Conservation (phyloP, 2,329 filamentous ascomycete species). For the Hymenoscyphus scutula region DNA sequence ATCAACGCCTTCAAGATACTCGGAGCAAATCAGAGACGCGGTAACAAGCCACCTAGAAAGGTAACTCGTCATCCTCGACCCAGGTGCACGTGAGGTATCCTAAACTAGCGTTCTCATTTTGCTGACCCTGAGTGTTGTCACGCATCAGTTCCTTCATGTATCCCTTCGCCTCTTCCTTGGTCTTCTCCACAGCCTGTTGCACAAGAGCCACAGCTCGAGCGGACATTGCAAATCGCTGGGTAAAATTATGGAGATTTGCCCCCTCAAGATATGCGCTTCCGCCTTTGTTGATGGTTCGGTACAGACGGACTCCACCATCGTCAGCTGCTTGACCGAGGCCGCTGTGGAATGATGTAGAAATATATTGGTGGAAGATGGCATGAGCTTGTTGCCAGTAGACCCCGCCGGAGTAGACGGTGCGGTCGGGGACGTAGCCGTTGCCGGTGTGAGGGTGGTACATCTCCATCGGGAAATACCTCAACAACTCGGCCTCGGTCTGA, state of each 20-base stretch:
- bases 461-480: constrained; percentile 26
- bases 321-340: constrained; percentile 24
- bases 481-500: constrained; percentile 23
- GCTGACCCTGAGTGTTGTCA: constrained; percentile 15
- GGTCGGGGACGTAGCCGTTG: constrained; percentile 22
- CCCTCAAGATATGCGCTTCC: constrained; percentile 21
- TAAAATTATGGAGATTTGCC: constrained; percentile 18
- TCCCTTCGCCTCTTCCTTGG: constrained; percentile 22
- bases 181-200: constrained; percentile 9
- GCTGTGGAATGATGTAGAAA: constrained; percentile 16
- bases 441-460: constrained; percentile 23
- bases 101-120: constrained; percentile 3
- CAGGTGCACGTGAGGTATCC: constrained; percentile 60
- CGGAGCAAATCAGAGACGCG: too few species aligned
- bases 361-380: constrained; percentile 28
- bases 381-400: constrained; percentile 34
- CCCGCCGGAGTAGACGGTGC: constrained; percentile 30
- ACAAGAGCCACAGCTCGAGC: constrained; percentile 21
- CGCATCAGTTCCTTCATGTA: constrained; percentile 23
- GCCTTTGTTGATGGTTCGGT: constrained; percentile 23
- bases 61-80: constrained; percentile 58
- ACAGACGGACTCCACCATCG: constrained; percentile 32
- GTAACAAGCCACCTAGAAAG: constrained; percentile 44
- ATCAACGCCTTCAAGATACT: too few species aligned
- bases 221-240: constrained; percentile 25